Evolutionary conservation across 2,329 filamentous ascomycete species (phyloP), one percentile per base, ranked within the genome.

Genomic region (Rhytidhysteron rufulum): DNA sequence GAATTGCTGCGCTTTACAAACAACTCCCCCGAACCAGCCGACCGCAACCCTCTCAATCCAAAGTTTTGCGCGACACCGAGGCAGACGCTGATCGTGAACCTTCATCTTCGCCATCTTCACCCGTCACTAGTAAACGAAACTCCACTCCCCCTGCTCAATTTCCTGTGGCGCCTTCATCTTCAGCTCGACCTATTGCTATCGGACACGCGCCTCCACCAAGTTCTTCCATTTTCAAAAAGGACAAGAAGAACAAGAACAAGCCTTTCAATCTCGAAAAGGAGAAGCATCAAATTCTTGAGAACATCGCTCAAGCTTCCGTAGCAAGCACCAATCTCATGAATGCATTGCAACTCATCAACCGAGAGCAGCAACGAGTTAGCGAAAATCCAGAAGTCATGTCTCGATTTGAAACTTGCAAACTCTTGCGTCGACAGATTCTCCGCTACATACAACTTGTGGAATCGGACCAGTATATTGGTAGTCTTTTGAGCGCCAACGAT

Each of bases 401-500:
- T 49, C 79, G 83, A 3, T 96, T 97, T 50, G 88, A 96, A 53
- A 76, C 71, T 2, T 97, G 91, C 74, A 97, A 96, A 65, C 75
- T 80, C 34, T 78, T 97, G 10, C 80, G 93, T 35, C 78, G 88
- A 42, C 87, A 88, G 60, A 86, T 97, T 21, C 63, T 97, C 29
- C 85, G 89, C 41, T 97, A 96, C 62, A 95, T 97, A 48, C 88
- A 97, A 58, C 78, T 89, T 37, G 85, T 97, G 10, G 88, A 95
- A 61, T 84, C 62, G 2, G 91, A 97, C 58, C 83, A 97, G 57
- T 96, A 86, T 75, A 82, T 98, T 7, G 93, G 91, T 31, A 84
- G 88, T 45, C 75, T 98, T 4, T 82, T 98, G 15, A 88, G 93
- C 56, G 90, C 91, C 49, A 97, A 98, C 56, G 93, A 98, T 55